Conservation (phyloP, 495 filamentous ascomycete genomes). For the Pseudevernia furfuracea region DNA sequence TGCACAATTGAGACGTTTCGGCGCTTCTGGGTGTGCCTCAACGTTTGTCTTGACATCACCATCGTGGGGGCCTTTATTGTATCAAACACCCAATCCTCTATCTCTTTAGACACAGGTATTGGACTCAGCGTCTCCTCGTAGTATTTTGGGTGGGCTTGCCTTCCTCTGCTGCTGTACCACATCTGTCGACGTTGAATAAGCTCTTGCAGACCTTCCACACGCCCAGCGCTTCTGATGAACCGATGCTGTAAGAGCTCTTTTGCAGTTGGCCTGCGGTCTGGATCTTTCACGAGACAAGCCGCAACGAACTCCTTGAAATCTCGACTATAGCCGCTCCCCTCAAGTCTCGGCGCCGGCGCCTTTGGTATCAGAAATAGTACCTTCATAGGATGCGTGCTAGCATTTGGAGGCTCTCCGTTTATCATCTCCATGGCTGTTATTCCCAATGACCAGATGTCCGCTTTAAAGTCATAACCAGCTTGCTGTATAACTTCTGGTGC, state of each 20-base stretch:
- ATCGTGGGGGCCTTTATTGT: constrained; percentile 67
- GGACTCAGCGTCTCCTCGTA: constrained; percentile 87
- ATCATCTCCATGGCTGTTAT: constrained; percentile 95
- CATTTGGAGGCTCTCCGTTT: constrained; percentile 86
- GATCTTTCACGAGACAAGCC: constrained; percentile 83
- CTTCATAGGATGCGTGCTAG: constrained; percentile 93
- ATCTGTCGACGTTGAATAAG: constrained; percentile 77
- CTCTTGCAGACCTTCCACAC: constrained; percentile 76
- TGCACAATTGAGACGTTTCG: constrained; percentile 17
- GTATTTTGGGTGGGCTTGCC: constrained; percentile 58
- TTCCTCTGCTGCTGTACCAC: constrained; percentile 59
- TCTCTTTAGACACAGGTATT: constrained; percentile 57
- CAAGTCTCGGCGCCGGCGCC: constrained; percentile 72
- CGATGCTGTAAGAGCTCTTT: constrained; percentile 85
- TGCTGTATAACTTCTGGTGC: constrained; percentile 97
- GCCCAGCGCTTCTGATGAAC: constrained; percentile 79
- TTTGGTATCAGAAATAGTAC: constrained; percentile 97
- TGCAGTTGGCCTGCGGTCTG: constrained; percentile 73
- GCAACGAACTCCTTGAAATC: constrained; percentile 92
- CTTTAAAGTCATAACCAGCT: constrained; percentile 92
- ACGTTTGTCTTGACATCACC: constrained; percentile 35
- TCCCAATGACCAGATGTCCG: constrained; percentile 95
- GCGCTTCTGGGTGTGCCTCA: constrained; percentile 30
- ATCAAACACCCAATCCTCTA: constrained; percentile 97
- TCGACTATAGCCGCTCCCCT: constrained; percentile 75